Evolutionary conservation across 129 eudicot species (phyloP), one percentile per base, ranked within the genome.

Genomic region (Arctium minus): DNA sequence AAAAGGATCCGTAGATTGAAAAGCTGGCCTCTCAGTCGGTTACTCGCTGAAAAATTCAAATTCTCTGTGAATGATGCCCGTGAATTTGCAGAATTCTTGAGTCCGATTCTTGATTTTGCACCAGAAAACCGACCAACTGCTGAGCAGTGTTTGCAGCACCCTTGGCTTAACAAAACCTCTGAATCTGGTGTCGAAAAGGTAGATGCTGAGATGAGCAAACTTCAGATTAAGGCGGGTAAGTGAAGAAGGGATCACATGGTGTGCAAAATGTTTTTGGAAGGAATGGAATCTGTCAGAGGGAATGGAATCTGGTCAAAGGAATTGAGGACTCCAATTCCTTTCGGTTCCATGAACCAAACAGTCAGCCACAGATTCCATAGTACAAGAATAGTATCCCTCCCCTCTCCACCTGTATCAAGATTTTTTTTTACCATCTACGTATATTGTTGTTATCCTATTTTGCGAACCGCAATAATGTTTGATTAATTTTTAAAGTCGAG

Each of bases 111-210:
- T 33, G 92, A 91, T 85, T 89, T 90, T 78, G 97, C 91, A 1
- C 94, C 97, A 13, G 97, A 87, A 77, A 90, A 88, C 53, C 90
- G 97, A 72, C 94, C 97, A 42, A 90, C 97, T 78, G 97, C 97
- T 62, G 83, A 87, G 74, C 91, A 90, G 80, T 90, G 97, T 71
- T 83, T 92, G 86, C 87, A 90, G 44, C 97, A 92, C 82, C 91
- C 97, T 8, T 92, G 94, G 92, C 89, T 89, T 31, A 89, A 89
- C 73, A 38, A 35, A 10, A 73, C 65, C 11, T 82, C 80, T 69
- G 90, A 86, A 73, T 80, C 94, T 74, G 80, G 83, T 75, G 76
- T 85, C 73, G 88, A 82, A 72, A 88, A 89, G 69, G 81, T 85
- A 56, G 73, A 86, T 56, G 81, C 70, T 72, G 88, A 87, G 83